These are phyloP conservation scores for Grigorovia yakushimaensis DNA, from an alignment of 805 yeast genomes.

Conservation along the genomic window DNA sequence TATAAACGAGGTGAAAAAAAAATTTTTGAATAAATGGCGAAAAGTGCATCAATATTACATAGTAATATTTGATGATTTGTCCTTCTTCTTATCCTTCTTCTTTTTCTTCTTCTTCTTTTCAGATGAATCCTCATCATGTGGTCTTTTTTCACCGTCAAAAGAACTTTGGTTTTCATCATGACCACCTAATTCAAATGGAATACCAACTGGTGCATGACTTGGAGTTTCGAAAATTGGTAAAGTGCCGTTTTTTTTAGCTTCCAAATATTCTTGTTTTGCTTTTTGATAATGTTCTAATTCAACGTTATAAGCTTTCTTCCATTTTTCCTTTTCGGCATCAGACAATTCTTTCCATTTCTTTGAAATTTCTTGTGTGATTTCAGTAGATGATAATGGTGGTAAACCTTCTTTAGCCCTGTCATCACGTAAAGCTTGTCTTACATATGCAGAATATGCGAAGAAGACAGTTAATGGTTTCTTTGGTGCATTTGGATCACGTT, in stretches of 20 bases:
- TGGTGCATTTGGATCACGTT: constrained; percentile 89
- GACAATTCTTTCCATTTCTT: constrained; percentile 67
- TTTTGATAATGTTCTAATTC: constrained; percentile 37
- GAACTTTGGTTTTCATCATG: constrained; percentile 12
- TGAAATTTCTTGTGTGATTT: constrained; percentile 70
- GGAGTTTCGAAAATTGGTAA: constrained; percentile 22
- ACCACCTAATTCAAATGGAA: constrained; percentile 25
- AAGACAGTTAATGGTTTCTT: constrained; percentile 87
- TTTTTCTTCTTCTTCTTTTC: constrained; percentile 40
- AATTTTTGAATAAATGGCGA: too few species aligned
- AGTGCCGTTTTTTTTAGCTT: constrained; percentile 35
- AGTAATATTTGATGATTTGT: constrained; percentile 14
- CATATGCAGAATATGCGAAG: constrained; percentile 66
- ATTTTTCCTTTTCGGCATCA: constrained; percentile 59
- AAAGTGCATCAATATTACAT: too few species aligned
- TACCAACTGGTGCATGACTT: constrained; percentile 34
- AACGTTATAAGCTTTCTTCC: constrained; percentile 49
- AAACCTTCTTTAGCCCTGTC: constrained; percentile 53
- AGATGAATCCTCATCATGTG: constrained; percentile 26
- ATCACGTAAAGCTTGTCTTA: constrained; percentile 59
- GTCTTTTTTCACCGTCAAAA: constrained; percentile 30
- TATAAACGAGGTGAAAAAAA: background rate
- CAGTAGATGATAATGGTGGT: constrained; percentile 61
- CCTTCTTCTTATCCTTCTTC: constrained; percentile 47
- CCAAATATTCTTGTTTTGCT: constrained; percentile 38